Evolutionary conservation across 2,329 filamentous ascomycete species (phyloP), one percentile per base, ranked within the genome.

Genomic region (Aspergillus sp.): DNA sequence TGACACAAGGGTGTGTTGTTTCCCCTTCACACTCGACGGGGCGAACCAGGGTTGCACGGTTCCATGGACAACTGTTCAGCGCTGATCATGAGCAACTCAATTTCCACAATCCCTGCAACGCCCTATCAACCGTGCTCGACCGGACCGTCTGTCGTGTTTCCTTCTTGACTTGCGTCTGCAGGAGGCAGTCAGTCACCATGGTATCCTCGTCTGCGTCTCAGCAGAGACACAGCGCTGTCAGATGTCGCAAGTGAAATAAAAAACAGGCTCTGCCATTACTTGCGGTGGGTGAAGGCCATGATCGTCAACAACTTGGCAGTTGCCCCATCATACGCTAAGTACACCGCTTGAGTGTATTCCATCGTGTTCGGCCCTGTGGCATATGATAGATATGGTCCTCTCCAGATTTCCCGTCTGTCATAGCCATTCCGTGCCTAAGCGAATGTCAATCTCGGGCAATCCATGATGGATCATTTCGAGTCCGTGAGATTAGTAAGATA

Each of bases 31-130:
- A 22, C 22, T 22, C 20, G 36, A 41, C 13, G 24, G 16, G 26
- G 11, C 42, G 33, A 36, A 30, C 53, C 42, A 51, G 47, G 50
- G 33, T 49, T 40, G 53, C 55, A 55, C 48, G 24, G 52, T 43
- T 41, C 42, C 38, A 41, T 50, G 51, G 49, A 47, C 48, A 51
- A 51, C 49, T 52, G 50, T 40, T 43, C 41, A 19, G 11, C 35
- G 42, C 43, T 51, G 41, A 56, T 52, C 49, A 41, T 49, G 38
- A 17, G 41, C 32, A 35, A 22, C 36, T 45, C 45, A 26, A 50
- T 35, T 20, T 13, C 11, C 19, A 46, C 46, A 36, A 49, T 52
- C 47, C 45, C 35, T 51, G 55, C 50, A 40, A 45, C 36, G 19
- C 8, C 35, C 46, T 52, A 33, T 42, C 16, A 24, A 11, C 10